Evolutionary conservation across 2,329 filamentous ascomycete genomes (phyloP).

Genomic region (Kalmusia sp.): DNA sequence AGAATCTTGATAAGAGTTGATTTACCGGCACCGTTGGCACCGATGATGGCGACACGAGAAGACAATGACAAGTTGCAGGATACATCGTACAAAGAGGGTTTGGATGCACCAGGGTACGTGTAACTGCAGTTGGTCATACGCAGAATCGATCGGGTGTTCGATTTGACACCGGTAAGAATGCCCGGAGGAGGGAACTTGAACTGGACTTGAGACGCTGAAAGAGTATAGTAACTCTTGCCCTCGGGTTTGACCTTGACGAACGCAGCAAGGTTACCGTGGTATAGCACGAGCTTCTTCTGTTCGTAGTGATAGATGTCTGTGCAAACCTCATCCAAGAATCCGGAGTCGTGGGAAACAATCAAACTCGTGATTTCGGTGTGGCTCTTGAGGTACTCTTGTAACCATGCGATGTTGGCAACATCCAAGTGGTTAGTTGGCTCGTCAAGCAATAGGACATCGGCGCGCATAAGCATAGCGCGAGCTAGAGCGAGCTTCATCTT

Average conservation of each 20-base stretch:
- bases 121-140: constrained; percentile 92
- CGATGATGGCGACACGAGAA: constrained; percentile 94
- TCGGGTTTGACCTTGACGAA: constrained; percentile 93
- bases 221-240: constrained; percentile 97
- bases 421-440: constrained; percentile 99
- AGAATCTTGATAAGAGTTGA: constrained; percentile 97
- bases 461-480: constrained; percentile 93
- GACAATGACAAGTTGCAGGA: constrained; percentile 88
- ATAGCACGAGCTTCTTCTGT: constrained; percentile 90
- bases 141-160: constrained; percentile 89
- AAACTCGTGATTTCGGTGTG: constrained; percentile 96
- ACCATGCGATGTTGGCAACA: constrained; percentile 93
- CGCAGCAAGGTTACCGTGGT: constrained; percentile 80
- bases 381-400: constrained; percentile 93
- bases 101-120: constrained; percentile 88
- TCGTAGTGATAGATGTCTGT: constrained; percentile 99
- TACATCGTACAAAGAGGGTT: constrained; percentile 86
- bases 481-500: constrained; percentile 99
- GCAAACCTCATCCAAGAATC: constrained; percentile 95
- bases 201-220: constrained; percentile 84
- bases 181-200: constrained; percentile 99
- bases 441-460: constrained; percentile 95
- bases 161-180: constrained; percentile 94
- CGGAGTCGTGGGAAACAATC: constrained; percentile 98
- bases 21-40: constrained; percentile 96